These are phyloP conservation scores for Talaromyces sp. DNA, from an alignment of 2,329 filamentous ascomycete species.

Conservation along the genomic window DNA sequence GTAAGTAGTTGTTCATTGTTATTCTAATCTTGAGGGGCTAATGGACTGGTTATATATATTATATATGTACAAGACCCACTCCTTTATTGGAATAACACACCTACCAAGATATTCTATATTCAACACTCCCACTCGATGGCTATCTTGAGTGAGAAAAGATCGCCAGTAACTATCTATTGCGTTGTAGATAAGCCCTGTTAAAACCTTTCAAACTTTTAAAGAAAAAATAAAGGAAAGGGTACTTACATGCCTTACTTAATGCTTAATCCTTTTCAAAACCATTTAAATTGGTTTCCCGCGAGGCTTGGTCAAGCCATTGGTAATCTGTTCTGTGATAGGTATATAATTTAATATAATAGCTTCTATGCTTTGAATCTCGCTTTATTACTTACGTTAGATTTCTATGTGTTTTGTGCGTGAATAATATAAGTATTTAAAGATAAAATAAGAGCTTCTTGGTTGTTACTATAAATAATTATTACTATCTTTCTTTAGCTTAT, in stretches of 20 bases:
- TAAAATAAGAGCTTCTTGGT: not conserved
- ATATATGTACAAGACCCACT: too few species aligned
- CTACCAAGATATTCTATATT: too few species aligned
- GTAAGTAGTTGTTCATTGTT: too few species aligned
- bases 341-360: not conserved
- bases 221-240: not conserved
- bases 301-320: not conserved
- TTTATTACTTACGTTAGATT: not conserved
- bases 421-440: not conserved
- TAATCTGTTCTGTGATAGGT: not conserved
- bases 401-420: not conserved
- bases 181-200: not conserved
- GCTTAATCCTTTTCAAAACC: not conserved
- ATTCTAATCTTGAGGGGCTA: too few species aligned
- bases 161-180: not conserved
- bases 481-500: not conserved
- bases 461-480: not conserved
- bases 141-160: not conserved
- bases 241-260: not conserved
- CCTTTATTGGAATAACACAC: too few species aligned
- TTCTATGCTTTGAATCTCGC: not conserved
- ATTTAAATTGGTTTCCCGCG: not conserved
- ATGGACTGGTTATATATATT: too few species aligned
- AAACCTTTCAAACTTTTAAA: not conserved
- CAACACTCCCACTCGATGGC: not conserved